These are phyloP conservation scores for Thielaviopsis ethacetica DNA, from an alignment of 2,329 filamentous ascomycete species.

Conservation along the genomic window DNA sequence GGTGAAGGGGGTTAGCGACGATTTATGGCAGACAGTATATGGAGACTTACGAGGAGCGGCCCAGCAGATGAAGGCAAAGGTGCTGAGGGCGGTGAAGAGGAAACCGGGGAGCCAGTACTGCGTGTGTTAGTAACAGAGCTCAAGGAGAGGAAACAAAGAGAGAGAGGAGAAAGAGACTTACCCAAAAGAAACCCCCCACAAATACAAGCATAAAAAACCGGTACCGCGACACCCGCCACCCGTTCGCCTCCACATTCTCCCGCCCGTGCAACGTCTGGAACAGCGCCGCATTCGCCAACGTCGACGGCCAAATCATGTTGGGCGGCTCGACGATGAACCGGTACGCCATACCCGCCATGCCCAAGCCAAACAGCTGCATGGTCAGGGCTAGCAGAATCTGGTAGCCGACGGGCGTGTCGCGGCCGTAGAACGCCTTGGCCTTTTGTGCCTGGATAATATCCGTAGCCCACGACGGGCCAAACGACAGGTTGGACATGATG, in stretches of 20 bases:
- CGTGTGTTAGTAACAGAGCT: slow-evolving; percentile 14
- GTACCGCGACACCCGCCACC: slow-evolving; percentile 47
- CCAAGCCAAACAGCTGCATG: slow-evolving; percentile 39
- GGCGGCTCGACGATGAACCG: slow-evolving; percentile 37
- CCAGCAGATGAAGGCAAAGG: slow-evolving; percentile 46
- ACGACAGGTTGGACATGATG: slow-evolving; percentile 26
- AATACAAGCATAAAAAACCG: slow-evolving; percentile 44
- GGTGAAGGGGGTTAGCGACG: too few relatives aligned
- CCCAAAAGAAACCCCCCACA: slow-evolving; percentile 28
- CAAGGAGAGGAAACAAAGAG: slow-evolving; percentile 18
- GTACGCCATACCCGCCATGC: slow-evolving; percentile 35
- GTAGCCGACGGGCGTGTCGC: slow-evolving; percentile 36
- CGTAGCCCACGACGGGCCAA: slow-evolving; percentile 20
- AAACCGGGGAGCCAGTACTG: slow-evolving; percentile 36
- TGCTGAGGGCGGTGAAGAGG: slow-evolving; percentile 28
- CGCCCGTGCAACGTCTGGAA: slow-evolving; percentile 31
- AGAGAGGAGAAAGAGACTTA: slow-evolving; percentile 14
- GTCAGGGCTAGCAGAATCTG: slow-evolving; percentile 36
- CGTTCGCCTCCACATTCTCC: slow-evolving; percentile 32
- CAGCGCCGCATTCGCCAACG: slow-evolving; percentile 36
- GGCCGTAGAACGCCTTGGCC: slow-evolving; percentile 33
- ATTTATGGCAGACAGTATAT: background rate
- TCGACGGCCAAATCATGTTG: slow-evolving; percentile 41
- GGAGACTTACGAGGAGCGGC: slow-evolving; percentile 30
- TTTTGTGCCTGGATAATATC: slow-evolving; percentile 31